Conservation (phyloP, 495 filamentous ascomycete genomes). For the Niebla homalea region DNA sequence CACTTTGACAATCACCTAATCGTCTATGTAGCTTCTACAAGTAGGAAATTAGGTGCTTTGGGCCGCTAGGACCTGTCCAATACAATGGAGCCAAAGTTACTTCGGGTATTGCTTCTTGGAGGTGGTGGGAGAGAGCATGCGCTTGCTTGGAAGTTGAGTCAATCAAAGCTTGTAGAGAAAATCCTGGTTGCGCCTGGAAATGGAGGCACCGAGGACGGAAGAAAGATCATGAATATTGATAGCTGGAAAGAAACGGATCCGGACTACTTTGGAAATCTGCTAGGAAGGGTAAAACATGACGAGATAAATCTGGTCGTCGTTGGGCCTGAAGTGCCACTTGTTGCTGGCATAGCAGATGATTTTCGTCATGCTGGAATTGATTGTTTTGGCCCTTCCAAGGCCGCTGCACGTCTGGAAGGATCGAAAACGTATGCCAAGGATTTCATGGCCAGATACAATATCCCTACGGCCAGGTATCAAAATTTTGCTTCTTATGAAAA, state of each 20-base stretch:
- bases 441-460: slow-evolving; percentile 85
- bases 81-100: slow-evolving; percentile 22
- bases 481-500: slow-evolving; percentile 76
- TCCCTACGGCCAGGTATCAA: slow-evolving; percentile 80
- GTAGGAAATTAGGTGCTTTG: no score
- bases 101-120: slow-evolving; percentile 70
- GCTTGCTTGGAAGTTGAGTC: slow-evolving; percentile 82
- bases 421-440: slow-evolving; percentile 96
- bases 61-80: no score
- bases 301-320: slow-evolving; percentile 75
- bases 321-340: slow-evolving; percentile 87
- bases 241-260: slow-evolving; percentile 38
- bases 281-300: slow-evolving; percentile 58
- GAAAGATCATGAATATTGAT: slow-evolving; percentile 58
- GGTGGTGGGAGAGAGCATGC: slow-evolving; percentile 92
- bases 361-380: slow-evolving; percentile 46
- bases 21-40: no score
- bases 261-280: slow-evolving; percentile 65
- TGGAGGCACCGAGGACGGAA: slow-evolving; percentile 62
- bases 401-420: slow-evolving; percentile 83
- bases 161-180: slow-evolving; percentile 52
- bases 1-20: no score
- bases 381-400: slow-evolving; percentile 76
- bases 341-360: slow-evolving; percentile 74
- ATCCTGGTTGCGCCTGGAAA: slow-evolving; percentile 56